Percentiles rank a stretch among this genome's conserved stretches.
Evolutionary conservation across 139 green algal species (phyloP).

Genomic region (Astrephomene gubernaculifera): DNA sequence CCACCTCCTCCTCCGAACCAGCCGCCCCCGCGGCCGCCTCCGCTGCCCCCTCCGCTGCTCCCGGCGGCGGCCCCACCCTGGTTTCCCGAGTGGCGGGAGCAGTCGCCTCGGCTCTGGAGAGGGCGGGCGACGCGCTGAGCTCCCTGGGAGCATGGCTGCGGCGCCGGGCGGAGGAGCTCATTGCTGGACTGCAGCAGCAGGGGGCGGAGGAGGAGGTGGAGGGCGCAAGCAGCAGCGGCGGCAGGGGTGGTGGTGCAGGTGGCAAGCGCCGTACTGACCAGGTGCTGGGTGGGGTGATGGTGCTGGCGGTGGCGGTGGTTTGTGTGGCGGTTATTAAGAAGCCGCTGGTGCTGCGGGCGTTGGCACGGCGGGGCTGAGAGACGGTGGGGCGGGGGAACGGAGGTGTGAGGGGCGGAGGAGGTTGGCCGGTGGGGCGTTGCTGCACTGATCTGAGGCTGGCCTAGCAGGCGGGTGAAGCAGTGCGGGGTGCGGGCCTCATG

Average conservation of each 20-base stretch:
- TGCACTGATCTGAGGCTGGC: too few relatives aligned
- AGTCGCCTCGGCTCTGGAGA: background rate
- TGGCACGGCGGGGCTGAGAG: background rate
- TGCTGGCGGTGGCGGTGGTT: conserved; percentile 16
- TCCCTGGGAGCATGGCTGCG: conserved; percentile 35
- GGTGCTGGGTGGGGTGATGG: conserved; percentile 44
- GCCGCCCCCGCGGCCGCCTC: background rate
- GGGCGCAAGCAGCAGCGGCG: background rate
- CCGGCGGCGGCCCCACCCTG: conserved; percentile 1
- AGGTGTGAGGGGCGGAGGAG: too few relatives aligned
- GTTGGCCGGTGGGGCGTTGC: too few relatives aligned
- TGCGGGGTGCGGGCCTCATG: too few relatives aligned
- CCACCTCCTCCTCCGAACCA: background rate
- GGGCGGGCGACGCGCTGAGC: conserved; percentile 7
- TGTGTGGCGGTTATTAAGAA: conserved; percentile 10
- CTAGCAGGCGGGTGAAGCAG: too few relatives aligned
- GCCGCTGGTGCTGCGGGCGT: background rate
- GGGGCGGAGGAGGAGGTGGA: background rate
- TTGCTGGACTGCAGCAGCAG: background rate
- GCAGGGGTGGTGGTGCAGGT: background rate
- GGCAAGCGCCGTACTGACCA: background rate
- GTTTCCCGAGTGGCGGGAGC: background rate
- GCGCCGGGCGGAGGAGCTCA: background rate
- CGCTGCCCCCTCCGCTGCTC: too few relatives aligned
- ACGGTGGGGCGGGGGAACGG: too few relatives aligned